Base-by-base conservation (phyloP, 163 green algal genomes). In the Prototheca wickerhamii region DNA sequence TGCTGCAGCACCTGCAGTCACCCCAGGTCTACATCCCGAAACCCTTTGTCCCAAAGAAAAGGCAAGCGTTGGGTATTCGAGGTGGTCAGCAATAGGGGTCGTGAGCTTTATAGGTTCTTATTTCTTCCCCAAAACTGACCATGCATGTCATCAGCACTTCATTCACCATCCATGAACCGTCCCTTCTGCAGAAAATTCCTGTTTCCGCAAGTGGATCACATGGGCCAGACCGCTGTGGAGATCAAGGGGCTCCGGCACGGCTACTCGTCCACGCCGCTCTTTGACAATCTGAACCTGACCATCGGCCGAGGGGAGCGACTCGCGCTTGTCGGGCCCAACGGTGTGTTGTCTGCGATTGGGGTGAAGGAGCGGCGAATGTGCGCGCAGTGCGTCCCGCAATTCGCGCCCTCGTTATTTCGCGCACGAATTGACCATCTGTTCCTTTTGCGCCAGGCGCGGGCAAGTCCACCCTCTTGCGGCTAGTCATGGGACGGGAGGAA, bases 271-370 rank as follows among this genome's bases (percentile, higher is more conserved):
- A 58, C 71, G 10, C 66, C 54, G 29, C 80, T 96, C 25, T 95
- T 96, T 72, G 74, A 86, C 43, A 70, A 95, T 28, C 85, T 82
- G 7, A 78, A 86, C 50, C 80, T 98, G 63, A 74, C n/a, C 25
- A 88, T 99, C 29, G 76, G 90, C 59, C 86, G 88, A 34, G 90
- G 93, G 3, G 94, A 98, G 74, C 78, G 91, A 12, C 78, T 98
- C 25, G 93, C 94, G 15, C 90, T 99, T 67, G 92, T 98, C 42
- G 93, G 93, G 1, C 67, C 70, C 43, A 76, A 82, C 58, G 74
- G 59, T 64, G 60, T 15, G 53, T n/a, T 42, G 12, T 34, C 12
- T 50, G 20, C 15, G 30, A 29, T 10, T 44, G 4, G 46, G 12
- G 12, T 54, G 46, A 29, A 12, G 46, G 46, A 18, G 46, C n/a